These are phyloP conservation scores for Globisporangium iwayamae DNA, from an alignment of 352 stramenopile species.

Conservation along the genomic window DNA sequence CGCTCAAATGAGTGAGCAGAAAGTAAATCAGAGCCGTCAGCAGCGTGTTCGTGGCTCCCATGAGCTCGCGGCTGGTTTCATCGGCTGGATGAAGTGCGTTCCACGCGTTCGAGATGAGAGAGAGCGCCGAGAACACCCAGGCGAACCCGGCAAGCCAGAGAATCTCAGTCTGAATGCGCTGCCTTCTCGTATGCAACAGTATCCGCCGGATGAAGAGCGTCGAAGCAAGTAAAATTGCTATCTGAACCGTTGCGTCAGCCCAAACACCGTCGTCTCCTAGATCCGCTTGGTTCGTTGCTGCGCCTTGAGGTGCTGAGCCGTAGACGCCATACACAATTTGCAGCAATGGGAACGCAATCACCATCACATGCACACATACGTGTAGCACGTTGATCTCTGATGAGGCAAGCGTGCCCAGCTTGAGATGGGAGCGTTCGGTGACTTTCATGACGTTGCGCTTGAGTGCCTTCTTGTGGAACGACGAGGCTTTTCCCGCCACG, in stretches of 20 bases:
- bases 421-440: slow-evolving; percentile 23
- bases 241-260: slow-evolving; percentile 10
- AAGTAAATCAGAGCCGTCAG: slow-evolving; percentile 27
- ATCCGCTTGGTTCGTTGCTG: slow-evolving; percentile 10
- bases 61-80: slow-evolving; percentile 18
- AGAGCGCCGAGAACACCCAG: slow-evolving; percentile 18
- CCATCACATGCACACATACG: slow-evolving; percentile 10
- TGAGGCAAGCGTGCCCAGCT: slow-evolving; percentile 21
- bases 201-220: slow-evolving; percentile 23
- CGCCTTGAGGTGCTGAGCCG: neutral
- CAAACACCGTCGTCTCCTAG: slow-evolving; percentile 12
- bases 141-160: slow-evolving; percentile 12
- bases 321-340: slow-evolving; percentile 16
- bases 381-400: slow-evolving; percentile 25
- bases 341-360: slow-evolving; percentile 13
- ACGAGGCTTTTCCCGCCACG: slow-evolving; percentile 3
- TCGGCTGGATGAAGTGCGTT: slow-evolving; percentile 13
- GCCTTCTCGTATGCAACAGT: slow-evolving; percentile 7
- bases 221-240: slow-evolving; percentile 11
- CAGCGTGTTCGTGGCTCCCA: slow-evolving; percentile 25
- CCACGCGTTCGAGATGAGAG: slow-evolving; percentile 19
- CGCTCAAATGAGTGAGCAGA: slow-evolving; percentile 27
- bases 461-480: slow-evolving; percentile 31
- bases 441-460: slow-evolving; percentile 22
- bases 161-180: slow-evolving; percentile 25